Conservation (phyloP, 2,329 filamentous ascomycete genomes). For the Scytalidium sp. region DNA sequence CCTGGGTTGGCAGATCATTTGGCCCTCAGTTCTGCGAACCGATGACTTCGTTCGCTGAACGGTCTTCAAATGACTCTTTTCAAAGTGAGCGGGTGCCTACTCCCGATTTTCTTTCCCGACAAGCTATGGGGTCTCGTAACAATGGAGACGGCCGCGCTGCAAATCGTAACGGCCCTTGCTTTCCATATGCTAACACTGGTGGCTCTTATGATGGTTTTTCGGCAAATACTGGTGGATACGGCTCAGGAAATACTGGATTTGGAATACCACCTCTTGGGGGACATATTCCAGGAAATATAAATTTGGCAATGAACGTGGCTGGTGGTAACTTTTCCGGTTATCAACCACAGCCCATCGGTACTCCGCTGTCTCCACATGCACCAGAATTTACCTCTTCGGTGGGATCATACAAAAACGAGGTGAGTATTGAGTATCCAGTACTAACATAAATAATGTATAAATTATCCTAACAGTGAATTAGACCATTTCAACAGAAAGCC, state of each 20-base stretch:
- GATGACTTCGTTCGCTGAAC: slow-evolving; percentile 20
- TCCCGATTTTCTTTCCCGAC: slow-evolving; percentile 23
- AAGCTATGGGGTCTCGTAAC: slow-evolving; percentile 20
- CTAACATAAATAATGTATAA: slow-evolving; percentile 11
- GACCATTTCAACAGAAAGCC: slow-evolving; percentile 52
- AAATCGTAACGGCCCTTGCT: slow-evolving; percentile 20
- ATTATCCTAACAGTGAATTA: slow-evolving; percentile 30
- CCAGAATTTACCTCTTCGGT: slow-evolving; percentile 65
- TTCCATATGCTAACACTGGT: slow-evolving; percentile 29
- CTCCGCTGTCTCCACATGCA: slow-evolving; percentile 68
- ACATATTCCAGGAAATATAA: slow-evolving; percentile 3
- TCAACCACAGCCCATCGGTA: slow-evolving; percentile 56
- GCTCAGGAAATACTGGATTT: slow-evolving; percentile 21
- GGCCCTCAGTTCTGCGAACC: slow-evolving; percentile 27
- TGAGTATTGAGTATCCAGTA: slow-evolving; percentile 16
- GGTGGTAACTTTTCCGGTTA: slow-evolving; percentile 31
- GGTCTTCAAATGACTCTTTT: slow-evolving; percentile 22
- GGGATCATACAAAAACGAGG: slow-evolving; percentile 30
- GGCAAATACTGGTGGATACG: slow-evolving; percentile 22
- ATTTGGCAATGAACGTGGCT: slow-evolving; percentile 15
- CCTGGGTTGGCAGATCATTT: slow-evolving; percentile 44
- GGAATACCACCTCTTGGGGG: slow-evolving; percentile 17
- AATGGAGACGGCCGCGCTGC: slow-evolving; percentile 22
- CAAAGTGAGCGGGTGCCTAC: slow-evolving; percentile 23
- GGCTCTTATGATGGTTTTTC: slow-evolving; percentile 30